Conservation (phyloP, 495 filamentous ascomycete species). For the Geopyxis carbonaria region DNA sequence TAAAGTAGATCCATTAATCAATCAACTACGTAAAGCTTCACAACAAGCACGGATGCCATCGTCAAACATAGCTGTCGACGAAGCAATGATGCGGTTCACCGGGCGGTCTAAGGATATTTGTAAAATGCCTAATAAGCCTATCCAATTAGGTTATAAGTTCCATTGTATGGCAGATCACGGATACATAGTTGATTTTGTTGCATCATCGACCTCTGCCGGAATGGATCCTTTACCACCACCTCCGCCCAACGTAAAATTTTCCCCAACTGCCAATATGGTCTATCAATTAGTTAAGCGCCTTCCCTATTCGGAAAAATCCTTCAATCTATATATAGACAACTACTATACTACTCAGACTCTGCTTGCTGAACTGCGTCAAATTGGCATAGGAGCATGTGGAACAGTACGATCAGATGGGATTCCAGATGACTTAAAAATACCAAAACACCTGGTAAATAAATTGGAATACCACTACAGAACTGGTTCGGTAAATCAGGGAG, state of each 20-base stretch:
- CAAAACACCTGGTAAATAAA: constrained; percentile 2
- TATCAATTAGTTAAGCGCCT: background rate
- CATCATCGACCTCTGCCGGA: constrained; percentile 4
- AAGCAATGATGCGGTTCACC: constrained; percentile 8
- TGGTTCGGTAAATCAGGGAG: background rate
- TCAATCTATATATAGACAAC: constrained; percentile 8
- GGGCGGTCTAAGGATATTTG: constrained; percentile 7
- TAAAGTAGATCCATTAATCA: constrained; percentile 9
- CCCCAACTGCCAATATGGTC: background rate
- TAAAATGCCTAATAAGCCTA: constrained; percentile 8
- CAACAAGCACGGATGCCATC: constrained; percentile 1
- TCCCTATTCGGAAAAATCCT: background rate
- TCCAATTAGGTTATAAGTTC: constrained; percentile 8
- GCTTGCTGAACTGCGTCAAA: background rate
- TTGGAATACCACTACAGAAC: constrained; percentile 3
- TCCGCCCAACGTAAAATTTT: background rate
- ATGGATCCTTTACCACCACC: constrained; percentile 1
- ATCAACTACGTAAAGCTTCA: constrained; percentile 5
- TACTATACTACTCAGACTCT: constrained; percentile 4
- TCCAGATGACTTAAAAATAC: constrained; percentile 5
- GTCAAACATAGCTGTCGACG: constrained; percentile 2
- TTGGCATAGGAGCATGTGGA: constrained; percentile 6
- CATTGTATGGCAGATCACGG: constrained; percentile 7
- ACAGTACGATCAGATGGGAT: constrained; percentile 5
- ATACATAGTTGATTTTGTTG: constrained; percentile 7